Evolutionary conservation across 2,329 filamentous ascomycete species (phyloP).

Genomic region (Fusarium anguioides): DNA sequence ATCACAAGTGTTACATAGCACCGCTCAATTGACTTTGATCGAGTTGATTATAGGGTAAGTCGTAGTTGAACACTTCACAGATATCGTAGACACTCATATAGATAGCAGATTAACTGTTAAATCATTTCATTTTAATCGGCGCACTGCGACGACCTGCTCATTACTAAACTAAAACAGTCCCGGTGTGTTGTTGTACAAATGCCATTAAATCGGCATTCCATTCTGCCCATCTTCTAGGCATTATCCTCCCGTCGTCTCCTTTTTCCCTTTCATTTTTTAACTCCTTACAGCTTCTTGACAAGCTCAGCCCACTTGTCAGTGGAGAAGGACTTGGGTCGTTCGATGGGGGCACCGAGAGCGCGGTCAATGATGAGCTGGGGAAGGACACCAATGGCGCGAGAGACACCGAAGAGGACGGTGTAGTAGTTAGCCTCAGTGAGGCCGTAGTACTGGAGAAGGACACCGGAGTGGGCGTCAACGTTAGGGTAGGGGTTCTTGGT

Average conservation of each 20-base stretch:
- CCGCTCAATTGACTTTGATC: neutral
- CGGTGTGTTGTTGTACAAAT: constrained; percentile 48
- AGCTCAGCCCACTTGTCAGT: constrained; percentile 97
- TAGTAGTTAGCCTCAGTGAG: constrained; percentile 99
- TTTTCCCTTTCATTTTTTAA: constrained; percentile 27
- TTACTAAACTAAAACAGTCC: constrained; percentile 46
- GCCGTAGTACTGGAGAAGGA: constrained; percentile 99
- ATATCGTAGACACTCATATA: neutral
- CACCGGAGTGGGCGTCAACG: constrained; percentile 98
- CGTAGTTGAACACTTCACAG: neutral
- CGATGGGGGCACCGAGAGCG: constrained; percentile 94
- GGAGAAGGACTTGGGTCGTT: constrained; percentile 99
- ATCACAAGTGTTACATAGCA: neutral
- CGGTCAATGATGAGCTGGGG: constrained; percentile 99
- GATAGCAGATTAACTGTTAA: constrained; percentile 32
- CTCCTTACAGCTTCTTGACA: constrained; percentile 84
- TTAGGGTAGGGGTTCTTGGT: constrained; percentile 99
- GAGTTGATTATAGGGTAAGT: too few species aligned
- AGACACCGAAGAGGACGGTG: constrained; percentile 99
- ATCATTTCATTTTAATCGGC: constrained; percentile 43
- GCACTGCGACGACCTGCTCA: constrained; percentile 43
- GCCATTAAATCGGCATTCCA: constrained; percentile 40
- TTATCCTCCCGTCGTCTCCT: constrained; percentile 32
- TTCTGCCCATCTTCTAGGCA: constrained; percentile 33
- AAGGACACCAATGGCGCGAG: constrained; percentile 96